Base-by-base conservation (phyloP, 2,329 filamentous ascomycete species). In the Pseudocercospora vitis region DNA sequence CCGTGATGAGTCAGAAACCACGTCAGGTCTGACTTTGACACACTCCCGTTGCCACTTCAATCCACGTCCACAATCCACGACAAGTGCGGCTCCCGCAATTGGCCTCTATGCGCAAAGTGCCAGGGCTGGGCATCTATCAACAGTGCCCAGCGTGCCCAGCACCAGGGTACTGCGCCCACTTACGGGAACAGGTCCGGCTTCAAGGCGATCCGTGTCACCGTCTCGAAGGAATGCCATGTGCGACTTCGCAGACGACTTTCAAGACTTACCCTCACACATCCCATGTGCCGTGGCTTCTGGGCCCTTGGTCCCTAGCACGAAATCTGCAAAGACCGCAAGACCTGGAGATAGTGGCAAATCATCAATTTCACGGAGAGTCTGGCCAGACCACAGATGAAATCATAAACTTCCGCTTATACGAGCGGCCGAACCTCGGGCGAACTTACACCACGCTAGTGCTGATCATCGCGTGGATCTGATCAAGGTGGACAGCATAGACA, bases 141-240 rank as follows among this genome's bases (percentile, higher is more conserved):
- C 37, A 52, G 28, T 35, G 9, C 55, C 52, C 37, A 52, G 26
- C 21, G 53, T 56, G n/a, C 57, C 57, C 7, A 33, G 18, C 19
- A 42, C 42, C 16, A 54, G 42, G 37, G 48, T 40, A 12, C 37
- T 56, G 31, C 53, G 53, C 28, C 40, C 48, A 28, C 53, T 55
- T 28, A 9, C 33, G 19, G 51, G 53, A 12, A 52, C 24, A 52
- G 48, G 53, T 11, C 53, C 57, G 19, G 56, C 50, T 11, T 47
- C n/a, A n/a, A n/a, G n/a, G n/a, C n/a, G n/a, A n/a, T n/a, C 50
- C 7, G 18, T 24, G 7, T 26, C 18, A 16, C 19, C 26, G 23
- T 9, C n/a, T 31, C 23, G 24, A 29, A 14, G 47, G 9, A 37
- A 21, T 16, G n/a, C 48, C n/a, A 48, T 52, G 48, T 23, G 50